These are phyloP conservation scores for Ammopiptanthus mongolicus DNA, from an alignment of 306 rosid genomes.

Conservation along the genomic window DNA sequence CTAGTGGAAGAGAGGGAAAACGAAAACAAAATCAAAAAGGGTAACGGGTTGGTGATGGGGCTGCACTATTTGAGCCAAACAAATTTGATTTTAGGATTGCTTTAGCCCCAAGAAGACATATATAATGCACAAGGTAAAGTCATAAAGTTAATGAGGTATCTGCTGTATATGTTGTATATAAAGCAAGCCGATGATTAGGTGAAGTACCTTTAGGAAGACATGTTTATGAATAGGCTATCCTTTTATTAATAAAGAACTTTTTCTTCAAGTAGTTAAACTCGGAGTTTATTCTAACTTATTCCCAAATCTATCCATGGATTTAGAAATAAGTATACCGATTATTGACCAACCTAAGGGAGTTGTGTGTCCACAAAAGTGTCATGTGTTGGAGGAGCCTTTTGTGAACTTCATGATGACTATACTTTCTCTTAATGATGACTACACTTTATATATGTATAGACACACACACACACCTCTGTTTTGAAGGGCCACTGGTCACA, in stretches of 20 bases:
- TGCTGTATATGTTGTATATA: background rate
- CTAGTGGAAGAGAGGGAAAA: background rate
- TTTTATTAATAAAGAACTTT: background rate
- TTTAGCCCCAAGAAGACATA: conserved; percentile 31
- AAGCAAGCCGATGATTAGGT: conserved; percentile 33
- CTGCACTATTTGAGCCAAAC: background rate
- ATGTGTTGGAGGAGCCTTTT: conserved; percentile 31
- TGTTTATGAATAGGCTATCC: background rate
- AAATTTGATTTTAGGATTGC: conserved; percentile 33
- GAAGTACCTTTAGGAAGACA: conserved; percentile 30
- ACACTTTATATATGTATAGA: background rate
- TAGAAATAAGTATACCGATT: background rate
- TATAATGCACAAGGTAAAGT: conserved; percentile 11
- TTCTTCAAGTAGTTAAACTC: background rate
- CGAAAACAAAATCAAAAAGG: background rate
- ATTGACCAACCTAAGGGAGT: background rate
- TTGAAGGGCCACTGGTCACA: background rate
- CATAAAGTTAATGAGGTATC: conserved; percentile 11
- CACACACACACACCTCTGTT: background rate
- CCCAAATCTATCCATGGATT: conserved; percentile 7
- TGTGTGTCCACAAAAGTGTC: conserved; percentile 10
- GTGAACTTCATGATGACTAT: conserved; percentile 25
- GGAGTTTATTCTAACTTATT: background rate
- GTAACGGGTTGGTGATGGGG: background rate
- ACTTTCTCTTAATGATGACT: background rate